Evolutionary conservation across 805 yeast species (phyloP).

Genomic region (Lipomyces oligophaga): DNA sequence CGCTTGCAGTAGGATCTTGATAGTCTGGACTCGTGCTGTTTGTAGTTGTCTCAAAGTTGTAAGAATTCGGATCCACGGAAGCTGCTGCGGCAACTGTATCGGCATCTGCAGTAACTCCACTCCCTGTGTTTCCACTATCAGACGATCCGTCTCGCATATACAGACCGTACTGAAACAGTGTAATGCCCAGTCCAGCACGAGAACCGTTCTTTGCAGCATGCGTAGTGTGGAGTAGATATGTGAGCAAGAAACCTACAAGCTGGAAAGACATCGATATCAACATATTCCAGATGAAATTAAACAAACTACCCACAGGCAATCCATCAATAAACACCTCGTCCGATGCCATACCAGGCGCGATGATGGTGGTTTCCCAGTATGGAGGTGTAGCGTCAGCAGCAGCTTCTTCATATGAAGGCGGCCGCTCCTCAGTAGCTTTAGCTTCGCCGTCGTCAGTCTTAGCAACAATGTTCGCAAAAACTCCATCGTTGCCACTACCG

Average conservation of each 20-base stretch:
- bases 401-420: conserved; percentile 77
- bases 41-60: conserved; percentile 39
- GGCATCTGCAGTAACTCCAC: conserved; percentile 42
- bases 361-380: conserved; percentile 88
- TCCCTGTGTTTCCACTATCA: conserved; percentile 5
- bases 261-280: conserved; percentile 89
- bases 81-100: conserved; percentile 30
- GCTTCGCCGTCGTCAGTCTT: conserved; percentile 63
- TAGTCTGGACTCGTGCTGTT: conserved; percentile 27
- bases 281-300: conserved; percentile 85
- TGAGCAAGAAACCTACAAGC: conserved; percentile 84
- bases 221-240: conserved; percentile 88
- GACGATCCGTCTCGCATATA: conserved; percentile 38
- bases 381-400: conserved; percentile 93
- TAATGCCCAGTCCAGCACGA: conserved; percentile 83
- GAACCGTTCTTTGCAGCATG: conserved; percentile 97
- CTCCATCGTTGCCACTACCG: conserved; percentile 71
- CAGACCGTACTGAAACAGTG: conserved; percentile 69
- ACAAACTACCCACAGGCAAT: conserved; percentile 87
- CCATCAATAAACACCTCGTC: conserved; percentile 95
- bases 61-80: conserved; percentile 51
- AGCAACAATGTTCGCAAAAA: conserved; percentile 85
- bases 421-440: conserved; percentile 30
- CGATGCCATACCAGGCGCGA: conserved; percentile 65
- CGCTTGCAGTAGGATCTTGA: conserved; percentile 12